A percentile compares a stretch with the other conserved stretches of the same genome.
phyloP scores from a whole-genome alignment of 73 alveolate genomes.

The Paramecium sonneborni region DNA sequence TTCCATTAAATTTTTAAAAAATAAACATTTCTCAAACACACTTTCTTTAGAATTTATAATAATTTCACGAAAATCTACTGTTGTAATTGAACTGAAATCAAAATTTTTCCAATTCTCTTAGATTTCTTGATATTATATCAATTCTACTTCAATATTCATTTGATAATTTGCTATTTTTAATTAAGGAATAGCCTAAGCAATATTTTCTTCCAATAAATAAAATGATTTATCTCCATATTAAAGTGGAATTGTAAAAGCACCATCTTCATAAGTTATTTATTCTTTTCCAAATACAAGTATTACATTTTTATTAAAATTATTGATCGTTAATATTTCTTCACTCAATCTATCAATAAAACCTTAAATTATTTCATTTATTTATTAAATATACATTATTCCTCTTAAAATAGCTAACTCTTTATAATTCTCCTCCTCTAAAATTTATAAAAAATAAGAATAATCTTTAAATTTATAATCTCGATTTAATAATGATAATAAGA shows the following conservation, averaged over 20 bases:
- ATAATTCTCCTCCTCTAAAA: not conserved
- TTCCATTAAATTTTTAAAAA: not conserved
- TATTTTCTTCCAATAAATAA: not conserved
- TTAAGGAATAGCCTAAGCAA: not conserved
- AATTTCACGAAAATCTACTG: not conserved
- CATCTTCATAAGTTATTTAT: not conserved
- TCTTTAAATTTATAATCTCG: not conserved
- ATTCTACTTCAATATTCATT: not conserved
- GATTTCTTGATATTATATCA: not conserved
- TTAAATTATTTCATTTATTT: not conserved
- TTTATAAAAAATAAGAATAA: not conserved
- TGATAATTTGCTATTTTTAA: not conserved
- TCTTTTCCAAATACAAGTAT: not conserved
- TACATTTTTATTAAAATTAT: not conserved
- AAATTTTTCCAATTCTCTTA: not conserved
- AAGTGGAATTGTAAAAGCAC: not conserved
- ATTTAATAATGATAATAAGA: not conserved
- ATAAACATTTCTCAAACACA: not conserved
- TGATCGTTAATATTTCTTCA: not conserved
- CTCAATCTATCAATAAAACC: not conserved
- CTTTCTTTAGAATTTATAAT: not conserved
- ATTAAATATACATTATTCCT: not conserved
- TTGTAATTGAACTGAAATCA: not conserved
- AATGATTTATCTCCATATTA: not conserved
- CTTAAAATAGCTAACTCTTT: not conserved